Base-by-base conservation (phyloP, 2,329 filamentous ascomycete species). In the Podosphaera fusca region DNA sequence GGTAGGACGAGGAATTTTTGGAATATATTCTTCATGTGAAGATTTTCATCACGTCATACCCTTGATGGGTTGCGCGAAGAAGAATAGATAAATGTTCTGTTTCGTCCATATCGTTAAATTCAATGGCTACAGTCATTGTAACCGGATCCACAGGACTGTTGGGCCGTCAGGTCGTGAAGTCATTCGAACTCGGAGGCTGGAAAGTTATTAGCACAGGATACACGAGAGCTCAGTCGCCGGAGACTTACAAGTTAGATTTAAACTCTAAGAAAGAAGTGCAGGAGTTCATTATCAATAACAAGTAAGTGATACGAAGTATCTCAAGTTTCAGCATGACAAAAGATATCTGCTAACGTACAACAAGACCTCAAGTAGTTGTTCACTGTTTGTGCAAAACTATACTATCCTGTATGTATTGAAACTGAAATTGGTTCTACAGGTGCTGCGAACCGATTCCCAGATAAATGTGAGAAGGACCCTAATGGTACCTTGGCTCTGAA, bases 81-180 rank as follows among this genome's bases (percentile, higher is more conserved):
- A 78, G 75, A 74, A 66, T 31, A 21, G 21, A 21, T 21, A 21
- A 21, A 21, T 21, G 1, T 1, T 21, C 1, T 21, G 21, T 21
- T 21, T 1, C 1, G 21, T 21, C 21, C 21, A 21, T 21, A 4
- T n/a, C 47, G 7, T 56, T 35, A 49, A 62, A 38, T 31, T 68
- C 68, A 66, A 51, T 62, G 9, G 65, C 76, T 58, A 81, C 75
- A 33, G 87, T 78, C 8, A 74, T 95, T 33, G 73, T 95, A 57
- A 95, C 88, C 5, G 88, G 88, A 58, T 87, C 87, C 42, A 90
- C 85, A 29, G 88, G 88, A 57, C 75, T 94, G 9, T 76, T 95
- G 1, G 88, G 89, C 54, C 79, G 87, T 49, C 81, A 92, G 68
- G 84, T 94, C 9, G 74, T 82, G 57, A 78, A 76, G 60, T 78